Percentiles rank a stretch among this genome's conserved stretches.
phyloP scores from a whole-genome alignment of 73 alveolate species.

The Symbiodinium natans region DNA sequence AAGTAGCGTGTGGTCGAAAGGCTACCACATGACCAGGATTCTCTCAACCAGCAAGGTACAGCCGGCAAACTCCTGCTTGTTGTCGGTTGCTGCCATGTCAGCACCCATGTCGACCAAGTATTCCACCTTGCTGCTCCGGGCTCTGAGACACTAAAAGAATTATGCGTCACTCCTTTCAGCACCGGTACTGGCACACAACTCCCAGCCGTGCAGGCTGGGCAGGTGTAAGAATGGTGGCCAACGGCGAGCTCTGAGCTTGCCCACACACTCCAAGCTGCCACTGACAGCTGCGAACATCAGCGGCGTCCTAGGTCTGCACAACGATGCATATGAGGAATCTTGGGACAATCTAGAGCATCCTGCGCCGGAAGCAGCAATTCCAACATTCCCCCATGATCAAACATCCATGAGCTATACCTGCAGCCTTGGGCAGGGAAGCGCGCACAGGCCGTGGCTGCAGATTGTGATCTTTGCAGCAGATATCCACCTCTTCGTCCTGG shows the following conservation, averaged over 20 bases:
- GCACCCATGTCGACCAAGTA: conserved; percentile 82
- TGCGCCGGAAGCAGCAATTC: too few relatives aligned
- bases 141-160: not conserved
- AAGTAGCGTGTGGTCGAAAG: too few relatives aligned
- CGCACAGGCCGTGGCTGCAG: conserved; percentile 34
- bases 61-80: conserved; percentile 16
- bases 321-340: not conserved
- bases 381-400: too few relatives aligned
- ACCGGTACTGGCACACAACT: too few relatives aligned
- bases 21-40: too few relatives aligned
- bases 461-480: conserved; percentile 80
- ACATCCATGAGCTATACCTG: too few relatives aligned
- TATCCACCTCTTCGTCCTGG: conserved; percentile 68
- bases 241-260: not conserved
- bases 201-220: too few relatives aligned
- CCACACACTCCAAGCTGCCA: conserved; percentile 76
- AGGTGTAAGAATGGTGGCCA: too few relatives aligned
- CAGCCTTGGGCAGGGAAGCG: too few relatives aligned
- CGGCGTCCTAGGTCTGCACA: conserved; percentile 24
- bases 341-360: too few relatives aligned
- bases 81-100: conserved; percentile 16
- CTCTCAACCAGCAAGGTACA: too few relatives aligned
- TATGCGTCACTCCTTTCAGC: too few relatives aligned
- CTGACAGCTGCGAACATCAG: conserved; percentile 49
- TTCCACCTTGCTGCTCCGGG: conserved; percentile 16